These are phyloP conservation scores for Botrytis cinerea DNA, from an alignment of 2,329 filamentous ascomycete genomes.

Conservation along the genomic window DNA sequence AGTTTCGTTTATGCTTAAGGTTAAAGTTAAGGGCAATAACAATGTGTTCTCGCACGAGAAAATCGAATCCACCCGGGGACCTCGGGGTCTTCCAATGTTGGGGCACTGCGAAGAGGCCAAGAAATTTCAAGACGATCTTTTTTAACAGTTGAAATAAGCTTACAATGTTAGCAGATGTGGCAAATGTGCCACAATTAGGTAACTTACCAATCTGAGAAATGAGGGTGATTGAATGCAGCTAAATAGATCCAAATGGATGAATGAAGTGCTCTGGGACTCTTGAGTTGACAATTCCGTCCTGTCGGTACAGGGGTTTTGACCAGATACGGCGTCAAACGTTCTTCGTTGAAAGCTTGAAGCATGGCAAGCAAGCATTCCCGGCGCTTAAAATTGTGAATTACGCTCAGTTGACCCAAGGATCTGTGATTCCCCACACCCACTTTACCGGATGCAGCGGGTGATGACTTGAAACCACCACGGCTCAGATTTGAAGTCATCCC, in stretches of 20 bases:
- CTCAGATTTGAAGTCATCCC: background rate
- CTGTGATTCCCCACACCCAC: background rate
- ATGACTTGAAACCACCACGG: background rate
- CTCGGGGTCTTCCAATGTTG: constrained; percentile 1
- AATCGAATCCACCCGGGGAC: background rate
- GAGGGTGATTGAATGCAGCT: background rate
- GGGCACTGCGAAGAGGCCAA: background rate
- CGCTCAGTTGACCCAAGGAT: background rate
- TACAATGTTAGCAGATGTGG: background rate
- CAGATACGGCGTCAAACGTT: background rate
- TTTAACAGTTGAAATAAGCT: background rate
- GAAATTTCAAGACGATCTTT: background rate
- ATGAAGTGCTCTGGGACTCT: background rate
- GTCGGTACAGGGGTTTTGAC: constrained; percentile 8
- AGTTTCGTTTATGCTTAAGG: background rate
- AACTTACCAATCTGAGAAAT: background rate
- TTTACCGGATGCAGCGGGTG: background rate
- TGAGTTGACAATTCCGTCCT: background rate
- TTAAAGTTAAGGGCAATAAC: background rate
- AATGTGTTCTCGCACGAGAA: background rate
- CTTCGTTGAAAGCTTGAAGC: background rate
- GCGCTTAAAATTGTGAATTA: background rate
- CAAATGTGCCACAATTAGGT: background rate
- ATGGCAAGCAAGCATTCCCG: constrained; percentile 10
- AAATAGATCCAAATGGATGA: background rate